Percentiles rank a stretch among this genome's conserved stretches.
Conservation (phyloP, 2,329 filamentous ascomycete species). For the Penicillium sp. region DNA sequence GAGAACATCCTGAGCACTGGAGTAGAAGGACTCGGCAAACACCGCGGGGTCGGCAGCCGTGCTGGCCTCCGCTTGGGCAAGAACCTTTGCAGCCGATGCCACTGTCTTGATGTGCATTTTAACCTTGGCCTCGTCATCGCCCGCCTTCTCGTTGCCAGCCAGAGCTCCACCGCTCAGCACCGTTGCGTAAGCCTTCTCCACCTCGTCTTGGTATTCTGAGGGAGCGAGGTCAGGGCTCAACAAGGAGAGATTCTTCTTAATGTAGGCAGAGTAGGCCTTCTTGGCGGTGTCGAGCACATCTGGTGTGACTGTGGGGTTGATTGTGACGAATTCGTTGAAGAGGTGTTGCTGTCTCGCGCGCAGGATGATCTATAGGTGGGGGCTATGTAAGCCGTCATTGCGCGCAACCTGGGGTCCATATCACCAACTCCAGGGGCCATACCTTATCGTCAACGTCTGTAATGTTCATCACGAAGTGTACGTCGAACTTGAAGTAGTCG, state of each 20-base stretch:
- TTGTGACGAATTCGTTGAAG: conserved; percentile 65
- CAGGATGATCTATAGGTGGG: conserved; percentile 56
- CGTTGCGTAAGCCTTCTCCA: conserved; percentile 53
- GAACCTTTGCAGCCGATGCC: conserved; percentile 53
- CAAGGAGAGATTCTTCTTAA: conserved; percentile 67
- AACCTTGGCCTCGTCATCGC: conserved; percentile 80
- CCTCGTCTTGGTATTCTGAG: conserved; percentile 49
- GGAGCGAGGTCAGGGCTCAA: conserved; percentile 48
- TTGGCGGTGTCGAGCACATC: conserved; percentile 52
- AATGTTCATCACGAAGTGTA: conserved; percentile 91
- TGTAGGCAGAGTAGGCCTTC: conserved; percentile 56
- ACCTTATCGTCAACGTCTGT: conserved; percentile 81
- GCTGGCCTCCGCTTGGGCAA: conserved; percentile 39
- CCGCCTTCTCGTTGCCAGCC: conserved; percentile 56
- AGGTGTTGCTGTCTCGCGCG: conserved; percentile 75
- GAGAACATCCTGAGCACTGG: conserved; percentile 66
- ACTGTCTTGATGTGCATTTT: conserved; percentile 81
- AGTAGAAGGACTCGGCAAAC: conserved; percentile 52
- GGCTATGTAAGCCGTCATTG: conserved; percentile 8
- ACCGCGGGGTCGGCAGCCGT: conserved; percentile 23
- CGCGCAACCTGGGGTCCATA: background rate
- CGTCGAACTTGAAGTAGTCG: conserved; percentile 79
- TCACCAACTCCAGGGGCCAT: conserved; percentile 2
- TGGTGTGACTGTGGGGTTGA: conserved; percentile 46
- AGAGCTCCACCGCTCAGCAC: conserved; percentile 57